Percentiles rank a stretch among this genome's conserved stretches.
phyloP scores from a whole-genome alignment of 2,329 filamentous ascomycete species.

The Diaporthe vaccinii region DNA sequence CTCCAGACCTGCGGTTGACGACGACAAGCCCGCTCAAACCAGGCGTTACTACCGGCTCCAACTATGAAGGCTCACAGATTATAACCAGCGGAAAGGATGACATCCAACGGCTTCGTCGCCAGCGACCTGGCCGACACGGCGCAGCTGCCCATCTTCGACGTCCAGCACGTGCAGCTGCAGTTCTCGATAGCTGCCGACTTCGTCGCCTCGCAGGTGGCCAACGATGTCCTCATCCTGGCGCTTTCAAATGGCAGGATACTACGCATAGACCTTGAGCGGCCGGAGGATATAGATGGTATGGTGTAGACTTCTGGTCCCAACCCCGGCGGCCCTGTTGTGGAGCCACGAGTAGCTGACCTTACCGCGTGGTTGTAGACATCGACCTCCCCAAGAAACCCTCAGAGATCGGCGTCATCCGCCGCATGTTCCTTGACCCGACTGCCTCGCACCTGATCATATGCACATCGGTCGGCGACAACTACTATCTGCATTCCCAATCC shows the following conservation, averaged over 20 bases:
- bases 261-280: conserved; percentile 92
- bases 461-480: conserved; percentile 94
- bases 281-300: conserved; percentile 92
- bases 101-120: conserved; percentile 80
- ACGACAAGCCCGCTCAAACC: not conserved
- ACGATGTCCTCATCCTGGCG: conserved; percentile 94
- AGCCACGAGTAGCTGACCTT: not conserved
- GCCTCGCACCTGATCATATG: conserved; percentile 94
- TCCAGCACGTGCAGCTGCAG: conserved; percentile 91
- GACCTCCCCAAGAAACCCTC: conserved; percentile 94
- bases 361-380: conserved; percentile 75
- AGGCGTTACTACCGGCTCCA: conserved; percentile 5
- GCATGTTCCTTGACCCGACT: conserved; percentile 97
- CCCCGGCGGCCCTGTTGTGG: not conserved
- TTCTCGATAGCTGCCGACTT: conserved; percentile 97
- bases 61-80: conserved; percentile 40
- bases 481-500: conserved; percentile 96
- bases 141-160: conserved; percentile 91
- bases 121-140: conserved; percentile 67
- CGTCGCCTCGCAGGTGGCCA: conserved; percentile 95
- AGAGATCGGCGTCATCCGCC: conserved; percentile 91
- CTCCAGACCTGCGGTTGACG: not conserved
- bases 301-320: conserved; percentile 37
- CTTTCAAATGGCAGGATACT: conserved; percentile 93
- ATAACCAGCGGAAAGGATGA: conserved; percentile 63